Conservation (phyloP, 2,329 filamentous ascomycete genomes). For the Chaetomium globosum region DNA sequence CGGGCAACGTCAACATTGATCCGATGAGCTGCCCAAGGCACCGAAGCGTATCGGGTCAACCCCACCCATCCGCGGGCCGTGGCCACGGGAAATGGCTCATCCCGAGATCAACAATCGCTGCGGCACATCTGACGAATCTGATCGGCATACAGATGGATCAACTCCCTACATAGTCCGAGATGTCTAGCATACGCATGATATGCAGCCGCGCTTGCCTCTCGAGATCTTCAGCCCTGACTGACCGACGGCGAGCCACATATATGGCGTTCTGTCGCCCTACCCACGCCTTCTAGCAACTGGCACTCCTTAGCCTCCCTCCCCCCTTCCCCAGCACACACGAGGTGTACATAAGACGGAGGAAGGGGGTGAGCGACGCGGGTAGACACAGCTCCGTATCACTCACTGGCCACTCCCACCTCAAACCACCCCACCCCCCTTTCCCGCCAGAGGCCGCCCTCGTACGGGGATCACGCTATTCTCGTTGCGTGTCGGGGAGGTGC, state of each 20-base stretch:
- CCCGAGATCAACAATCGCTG: neutral
- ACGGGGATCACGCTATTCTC: neutral
- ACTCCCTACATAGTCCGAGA: neutral
- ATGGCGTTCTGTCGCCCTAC: conserved; percentile 35
- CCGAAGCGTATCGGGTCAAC: conserved; percentile 1
- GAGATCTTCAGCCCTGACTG: conserved; percentile 3
- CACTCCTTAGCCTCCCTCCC: too few species aligned
- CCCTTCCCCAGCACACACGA: neutral
- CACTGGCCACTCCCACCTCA: neutral
- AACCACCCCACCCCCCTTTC: neutral
- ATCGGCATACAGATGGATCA: neutral
- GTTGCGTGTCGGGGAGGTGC: conserved; percentile 5
- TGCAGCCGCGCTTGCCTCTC: neutral
- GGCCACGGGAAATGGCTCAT: neutral
- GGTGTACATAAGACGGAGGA: neutral
- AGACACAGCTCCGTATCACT: neutral
- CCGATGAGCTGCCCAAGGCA: neutral
- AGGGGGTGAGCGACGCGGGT: neutral
- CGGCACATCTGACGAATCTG: neutral
- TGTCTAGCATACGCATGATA: neutral
- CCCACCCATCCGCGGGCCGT: neutral
- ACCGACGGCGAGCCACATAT: conserved; percentile 8
- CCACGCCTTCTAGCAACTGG: neutral
- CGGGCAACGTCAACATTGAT: neutral
- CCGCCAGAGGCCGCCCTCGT: neutral